phyloP scores from a whole-genome alignment of 2,329 filamentous ascomycete genomes.

The Lecanicillium sp. region DNA sequence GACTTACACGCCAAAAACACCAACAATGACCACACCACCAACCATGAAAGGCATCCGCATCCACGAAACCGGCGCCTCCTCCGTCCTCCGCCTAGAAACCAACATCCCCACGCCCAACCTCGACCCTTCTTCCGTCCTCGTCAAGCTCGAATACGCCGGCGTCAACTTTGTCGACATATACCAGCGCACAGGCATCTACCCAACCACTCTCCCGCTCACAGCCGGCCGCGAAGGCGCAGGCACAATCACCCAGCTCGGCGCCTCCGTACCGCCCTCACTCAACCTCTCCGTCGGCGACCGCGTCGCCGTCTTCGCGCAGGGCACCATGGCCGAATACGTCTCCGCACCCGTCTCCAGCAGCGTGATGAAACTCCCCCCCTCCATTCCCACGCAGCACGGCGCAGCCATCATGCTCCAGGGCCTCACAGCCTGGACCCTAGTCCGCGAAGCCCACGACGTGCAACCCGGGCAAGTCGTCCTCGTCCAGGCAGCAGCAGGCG shows the following conservation, averaged over 20 bases:
- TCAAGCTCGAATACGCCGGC: background rate
- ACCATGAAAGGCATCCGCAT: no score
- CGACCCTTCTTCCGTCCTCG: no score
- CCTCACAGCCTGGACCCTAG: background rate
- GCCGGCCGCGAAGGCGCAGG: background rate
- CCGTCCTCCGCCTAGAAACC: no score
- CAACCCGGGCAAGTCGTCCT: background rate
- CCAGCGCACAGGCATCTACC: background rate
- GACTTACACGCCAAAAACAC: no score
- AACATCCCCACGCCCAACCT: no score
- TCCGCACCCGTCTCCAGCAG: background rate
- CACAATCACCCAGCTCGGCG: background rate
- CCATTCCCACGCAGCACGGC: background rate
- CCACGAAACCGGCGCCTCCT: no score
- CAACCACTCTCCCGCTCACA: background rate
- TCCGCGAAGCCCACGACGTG: background rate
- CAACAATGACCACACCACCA: no score
- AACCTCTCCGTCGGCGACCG: background rate
- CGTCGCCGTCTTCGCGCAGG: background rate
- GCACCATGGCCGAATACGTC: background rate
- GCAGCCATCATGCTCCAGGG: background rate
- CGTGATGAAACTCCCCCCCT: background rate
- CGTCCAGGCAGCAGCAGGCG: background rate
- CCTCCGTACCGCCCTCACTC: background rate
- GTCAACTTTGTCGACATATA: background rate